Base-by-base conservation (phyloP, 352 stramenopile species). In the Phytophthora ramorum region DNA sequence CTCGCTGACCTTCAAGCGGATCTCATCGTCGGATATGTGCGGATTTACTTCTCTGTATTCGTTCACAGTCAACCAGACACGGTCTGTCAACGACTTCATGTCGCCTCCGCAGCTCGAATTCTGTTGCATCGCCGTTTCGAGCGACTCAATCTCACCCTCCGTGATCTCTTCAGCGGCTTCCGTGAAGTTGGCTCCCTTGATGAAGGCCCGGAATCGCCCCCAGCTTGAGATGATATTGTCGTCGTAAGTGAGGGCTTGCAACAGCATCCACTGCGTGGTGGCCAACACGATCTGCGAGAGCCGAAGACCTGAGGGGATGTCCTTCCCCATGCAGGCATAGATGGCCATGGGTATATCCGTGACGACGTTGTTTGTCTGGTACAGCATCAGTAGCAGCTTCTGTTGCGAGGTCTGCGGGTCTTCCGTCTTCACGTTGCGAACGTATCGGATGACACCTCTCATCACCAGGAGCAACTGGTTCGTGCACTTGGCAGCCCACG, bases 361-460 rank as follows among this genome's bases (percentile, higher is more conserved):
- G 28, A 77, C 63, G 7, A 73, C 68, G n/a, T 73, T 46, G 47
- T 85, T 71, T 4, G 66, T 69, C 30, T 85, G 71, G 28, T 75
- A 76, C 9, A 88, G 38, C 20, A 76, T 19, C 10, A 67, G 55
- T 19, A 77, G 10, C 3, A 85, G 19, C 30, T 85, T 63, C 37
- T 76, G 71, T 45, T 69, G 35, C 0, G 71, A 75, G 44, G 63
- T 54, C n/a, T 75, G 47, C 0, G 72, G 71, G 30, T 78, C 63
- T 0, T 30, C n/a, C 13, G n/a, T 66, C 47, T 76, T 30, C 5
- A 80, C 50, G 34, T 58, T 66, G 1, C 72, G 62, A 9, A 74
- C 54, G 35, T 74, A 79, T 4, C 58, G 48, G 7, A 73, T 47
- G 9, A 85, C 28, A 34, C 28, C 28, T 34, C 28, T 34, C 28